These are phyloP conservation scores for Colletotrichum gloeosporioides DNA, from an alignment of 2,329 filamentous ascomycete genomes.

Conservation along the genomic window DNA sequence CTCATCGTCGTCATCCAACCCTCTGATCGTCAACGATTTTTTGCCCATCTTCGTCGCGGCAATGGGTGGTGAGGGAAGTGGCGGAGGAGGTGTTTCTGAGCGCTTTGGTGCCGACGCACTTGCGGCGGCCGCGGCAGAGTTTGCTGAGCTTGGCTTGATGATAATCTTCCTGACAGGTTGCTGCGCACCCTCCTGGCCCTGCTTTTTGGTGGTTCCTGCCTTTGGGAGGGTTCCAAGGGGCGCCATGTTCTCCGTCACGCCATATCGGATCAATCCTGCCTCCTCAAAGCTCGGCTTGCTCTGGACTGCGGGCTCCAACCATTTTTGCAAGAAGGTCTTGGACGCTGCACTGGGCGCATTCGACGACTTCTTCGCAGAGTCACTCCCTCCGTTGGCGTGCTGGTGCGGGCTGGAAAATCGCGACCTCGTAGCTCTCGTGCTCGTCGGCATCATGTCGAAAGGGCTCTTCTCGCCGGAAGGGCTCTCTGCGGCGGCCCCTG, in stretches of 20 bases:
- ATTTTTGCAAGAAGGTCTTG: constrained; percentile 57
- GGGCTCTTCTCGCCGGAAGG: constrained; percentile 18
- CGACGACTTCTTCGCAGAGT: constrained; percentile 17
- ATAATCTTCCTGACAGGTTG: constrained; percentile 49
- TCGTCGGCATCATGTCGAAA: constrained; percentile 42
- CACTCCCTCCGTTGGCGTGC: constrained; percentile 27
- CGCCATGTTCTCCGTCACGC: constrained; percentile 84
- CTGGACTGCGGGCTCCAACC: constrained; percentile 65
- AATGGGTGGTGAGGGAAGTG: constrained; percentile 10
- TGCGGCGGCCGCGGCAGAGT: constrained; percentile 20
- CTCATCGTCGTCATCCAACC: constrained; percentile 17
- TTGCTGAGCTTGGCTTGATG: constrained; percentile 39
- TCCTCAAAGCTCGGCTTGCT: constrained; percentile 79
- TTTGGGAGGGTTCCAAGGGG: constrained; percentile 78
- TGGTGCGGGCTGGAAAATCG: constrained; percentile 61
- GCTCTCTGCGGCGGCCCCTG: constrained; percentile 23
- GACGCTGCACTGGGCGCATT: constrained; percentile 42
- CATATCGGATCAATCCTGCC: constrained; percentile 73
- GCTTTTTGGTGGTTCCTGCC: constrained; percentile 50
- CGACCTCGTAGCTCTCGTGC: constrained; percentile 58
- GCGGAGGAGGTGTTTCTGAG: constrained; percentile 15
- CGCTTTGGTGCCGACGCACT: constrained; percentile 9
- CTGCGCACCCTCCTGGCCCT: constrained; percentile 29
- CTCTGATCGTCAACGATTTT: constrained; percentile 10
- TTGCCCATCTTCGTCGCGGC: neutral